phyloP scores from a whole-genome alignment of 805 yeast genomes.

The Saccharomycopsis javanensis region DNA sequence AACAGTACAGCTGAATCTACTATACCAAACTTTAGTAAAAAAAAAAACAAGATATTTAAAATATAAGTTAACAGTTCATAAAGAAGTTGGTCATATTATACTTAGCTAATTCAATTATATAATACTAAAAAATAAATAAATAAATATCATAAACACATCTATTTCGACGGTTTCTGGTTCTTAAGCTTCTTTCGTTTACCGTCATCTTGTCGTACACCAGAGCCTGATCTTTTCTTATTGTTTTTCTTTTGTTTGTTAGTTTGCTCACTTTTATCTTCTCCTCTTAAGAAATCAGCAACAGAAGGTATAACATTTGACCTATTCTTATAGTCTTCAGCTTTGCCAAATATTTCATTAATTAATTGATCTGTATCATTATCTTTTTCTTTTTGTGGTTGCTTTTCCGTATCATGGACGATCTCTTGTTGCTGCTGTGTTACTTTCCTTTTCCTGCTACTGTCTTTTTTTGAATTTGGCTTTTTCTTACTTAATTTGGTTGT shows the following conservation, averaged over 20 bases:
- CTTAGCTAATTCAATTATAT: too few relatives aligned
- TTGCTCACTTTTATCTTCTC: neutral
- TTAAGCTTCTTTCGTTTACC: neutral
- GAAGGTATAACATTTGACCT: constrained; percentile 3
- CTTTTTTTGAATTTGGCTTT: neutral
- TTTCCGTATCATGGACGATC: too few relatives aligned
- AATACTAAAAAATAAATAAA: too few relatives aligned
- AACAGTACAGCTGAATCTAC: too few relatives aligned
- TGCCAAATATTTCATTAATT: neutral
- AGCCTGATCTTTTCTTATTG: neutral
- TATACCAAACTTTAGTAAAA: too few relatives aligned
- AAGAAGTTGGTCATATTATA: too few relatives aligned
- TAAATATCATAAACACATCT: too few relatives aligned
- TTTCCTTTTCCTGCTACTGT: neutral
- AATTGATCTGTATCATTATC: neutral
- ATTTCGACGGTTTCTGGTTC: too few relatives aligned
- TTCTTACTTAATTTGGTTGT: neutral
- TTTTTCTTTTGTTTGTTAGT: neutral
- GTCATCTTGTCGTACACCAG: neutral
- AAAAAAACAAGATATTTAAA: too few relatives aligned
- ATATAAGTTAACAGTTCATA: too few relatives aligned
- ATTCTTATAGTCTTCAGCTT: neutral
- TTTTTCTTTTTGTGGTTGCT: neutral
- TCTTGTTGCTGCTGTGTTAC: too few relatives aligned
- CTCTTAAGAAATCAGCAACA: neutral